Base-by-base conservation (phyloP, 73 alveolate genomes). In the Tetrahymena malaccensis region DNA sequence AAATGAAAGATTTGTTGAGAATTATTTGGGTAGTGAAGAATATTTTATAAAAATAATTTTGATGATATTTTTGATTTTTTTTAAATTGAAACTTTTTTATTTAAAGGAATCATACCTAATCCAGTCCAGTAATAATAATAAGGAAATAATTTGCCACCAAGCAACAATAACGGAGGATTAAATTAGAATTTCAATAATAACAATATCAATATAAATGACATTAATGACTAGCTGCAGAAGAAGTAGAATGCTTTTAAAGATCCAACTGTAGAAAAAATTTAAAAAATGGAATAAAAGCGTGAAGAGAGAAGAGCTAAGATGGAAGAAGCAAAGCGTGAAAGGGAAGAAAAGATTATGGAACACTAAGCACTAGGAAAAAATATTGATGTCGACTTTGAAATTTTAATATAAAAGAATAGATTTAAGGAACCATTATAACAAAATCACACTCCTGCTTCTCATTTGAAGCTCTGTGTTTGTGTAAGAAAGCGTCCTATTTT, bases 401-500 rank as follows among this genome's bases (percentile, higher is more conserved):
- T 96, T 15, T 95, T 98, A 98, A 97, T 98, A 70, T 98, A 98
- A 57, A 97, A 97, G 85, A 85, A 43, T 84, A 85, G 98, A 85
- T 93, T 96, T 8, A 95, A 96, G 35, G 98, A 94, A n/a, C 94
- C 96, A 37, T 93, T 96, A 31, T 93, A 93, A 37, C 89, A 94
- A 56, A 97, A 96, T 38, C 96, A 94, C 85, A 96, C 96, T 40
- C 98, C 99, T n/a, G 94, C 98, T 35, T 70, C 96, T 35, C 94
- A 98, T 35, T 94, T 98, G 43, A 98, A 98, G 94, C 96, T 99
- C 55, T 97, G 98, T 95, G 99, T 99, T 13, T 98, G 99, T 94
- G 99, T 99, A 16, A 94, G 99, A 93, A 99, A 99, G 96, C 96
- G 99, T 94, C 99, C 99, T 43, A 94, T 99, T 34, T 97, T 98